A percentile compares a stretch with the other conserved stretches of the same genome.
These are phyloP conservation scores for Mycena crocata DNA, from an alignment of 768 basidiomycete genomes.

Conservation along the genomic window DNA sequence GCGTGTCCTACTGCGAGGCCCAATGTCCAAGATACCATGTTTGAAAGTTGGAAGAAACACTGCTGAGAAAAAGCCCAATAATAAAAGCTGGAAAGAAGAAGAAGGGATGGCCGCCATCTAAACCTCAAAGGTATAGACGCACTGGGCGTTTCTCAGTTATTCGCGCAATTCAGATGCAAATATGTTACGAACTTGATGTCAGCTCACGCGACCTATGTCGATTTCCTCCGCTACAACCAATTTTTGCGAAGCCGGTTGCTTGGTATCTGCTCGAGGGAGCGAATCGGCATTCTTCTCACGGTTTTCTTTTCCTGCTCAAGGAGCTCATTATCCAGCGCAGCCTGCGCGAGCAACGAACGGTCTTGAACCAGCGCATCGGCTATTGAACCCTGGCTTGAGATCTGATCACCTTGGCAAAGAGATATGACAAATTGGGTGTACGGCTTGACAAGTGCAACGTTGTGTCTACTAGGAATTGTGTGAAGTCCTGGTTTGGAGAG, in stretches of 20 bases:
- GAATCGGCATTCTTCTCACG: conserved; percentile 39
- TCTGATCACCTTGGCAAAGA: conserved; percentile 63
- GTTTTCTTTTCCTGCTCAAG: conserved; percentile 34
- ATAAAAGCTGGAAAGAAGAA: conserved; percentile 49
- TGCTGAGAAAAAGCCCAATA: conserved; percentile 39
- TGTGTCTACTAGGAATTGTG: conserved; percentile 53
- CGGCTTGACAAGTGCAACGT: conserved; percentile 32
- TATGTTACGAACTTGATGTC: conserved; percentile 40
- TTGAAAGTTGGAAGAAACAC: conserved; percentile 43
- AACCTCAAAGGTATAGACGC: conserved; percentile 51
- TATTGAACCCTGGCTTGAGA: conserved; percentile 60
- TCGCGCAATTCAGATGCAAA: background rate
- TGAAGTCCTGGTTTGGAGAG: background rate
- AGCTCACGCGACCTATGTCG: conserved; percentile 66
- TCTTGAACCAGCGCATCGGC: conserved; percentile 59
- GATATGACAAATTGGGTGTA: conserved; percentile 49
- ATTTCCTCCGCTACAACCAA: conserved; percentile 74
- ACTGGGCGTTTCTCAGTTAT: conserved; percentile 24
- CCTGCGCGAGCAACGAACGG: conserved; percentile 34
- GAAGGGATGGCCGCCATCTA: conserved; percentile 50
- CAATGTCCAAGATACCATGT: conserved; percentile 59
- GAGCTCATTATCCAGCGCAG: conserved; percentile 37
- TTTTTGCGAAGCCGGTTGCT: conserved; percentile 57
- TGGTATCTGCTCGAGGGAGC: conserved; percentile 26
- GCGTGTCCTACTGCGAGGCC: conserved; percentile 53